A percentile compares a stretch with the other conserved stretches of the same genome.
phyloP scores from a whole-genome alignment of 257 asterid species.

The Eustoma russellianum region DNA sequence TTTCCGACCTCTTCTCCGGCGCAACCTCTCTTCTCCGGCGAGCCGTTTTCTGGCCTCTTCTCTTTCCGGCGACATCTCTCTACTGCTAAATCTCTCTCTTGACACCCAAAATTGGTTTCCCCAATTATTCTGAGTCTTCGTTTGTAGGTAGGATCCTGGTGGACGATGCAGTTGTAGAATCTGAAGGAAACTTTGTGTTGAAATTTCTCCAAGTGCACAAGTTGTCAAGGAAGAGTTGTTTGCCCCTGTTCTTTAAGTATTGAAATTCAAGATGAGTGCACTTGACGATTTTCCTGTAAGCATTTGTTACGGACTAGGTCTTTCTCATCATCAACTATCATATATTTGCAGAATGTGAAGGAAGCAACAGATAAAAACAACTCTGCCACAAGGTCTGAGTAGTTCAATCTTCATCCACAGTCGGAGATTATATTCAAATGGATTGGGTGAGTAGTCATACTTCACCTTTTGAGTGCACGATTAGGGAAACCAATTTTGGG shows the following conservation, averaged over 20 bases:
- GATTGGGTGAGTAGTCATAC: slow-evolving; percentile 64
- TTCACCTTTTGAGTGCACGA: too few relatives aligned
- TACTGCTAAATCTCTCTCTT: too few relatives aligned
- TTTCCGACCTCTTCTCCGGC: too few relatives aligned
- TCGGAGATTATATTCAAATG: slow-evolving; percentile 87
- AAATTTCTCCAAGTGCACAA: slow-evolving; percentile 54
- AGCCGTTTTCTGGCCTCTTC: too few relatives aligned
- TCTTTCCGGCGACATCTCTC: too few relatives aligned
- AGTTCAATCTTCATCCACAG: slow-evolving; percentile 76
- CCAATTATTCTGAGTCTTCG: too few relatives aligned
- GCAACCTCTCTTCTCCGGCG: too few relatives aligned
- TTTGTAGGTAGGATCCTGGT: slow-evolving; percentile 70
- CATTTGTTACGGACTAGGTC: slow-evolving; percentile 1
- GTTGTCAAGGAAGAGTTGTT: too few relatives aligned
- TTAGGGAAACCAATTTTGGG: too few relatives aligned
- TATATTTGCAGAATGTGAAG: slow-evolving; percentile 55
- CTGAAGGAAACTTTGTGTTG: slow-evolving; percentile 89
- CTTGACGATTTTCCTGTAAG: background rate
- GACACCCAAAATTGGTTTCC: too few relatives aligned
- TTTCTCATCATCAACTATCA: slow-evolving; percentile 8
- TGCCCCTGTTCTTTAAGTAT: slow-evolving; percentile 87
- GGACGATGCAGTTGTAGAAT: slow-evolving; percentile 63
- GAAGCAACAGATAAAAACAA: slow-evolving; percentile 89
- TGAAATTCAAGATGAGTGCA: slow-evolving; percentile 71
- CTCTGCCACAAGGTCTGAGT: too few relatives aligned